phyloP scores from a whole-genome alignment of 257 asterid genomes.

The Apocynum venetum region DNA sequence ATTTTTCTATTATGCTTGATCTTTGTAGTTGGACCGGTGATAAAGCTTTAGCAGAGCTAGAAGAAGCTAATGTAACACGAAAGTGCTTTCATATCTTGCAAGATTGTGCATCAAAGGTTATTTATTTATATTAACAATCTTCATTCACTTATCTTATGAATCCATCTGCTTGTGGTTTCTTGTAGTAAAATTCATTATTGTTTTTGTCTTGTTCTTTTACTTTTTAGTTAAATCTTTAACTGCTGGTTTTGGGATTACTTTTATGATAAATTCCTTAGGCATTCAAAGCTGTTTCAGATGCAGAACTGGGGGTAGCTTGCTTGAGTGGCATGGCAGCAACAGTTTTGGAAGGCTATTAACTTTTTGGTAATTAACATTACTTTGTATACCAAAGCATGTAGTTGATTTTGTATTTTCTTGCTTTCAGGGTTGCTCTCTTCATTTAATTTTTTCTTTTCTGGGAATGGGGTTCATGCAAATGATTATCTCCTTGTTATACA shows the following conservation, averaged over 20 bases:
- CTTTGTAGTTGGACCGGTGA: constrained; percentile 88
- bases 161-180: background rate
- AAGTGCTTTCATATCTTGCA: constrained; percentile 69
- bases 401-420: constrained; percentile 23
- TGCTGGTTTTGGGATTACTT: constrained; percentile 15
- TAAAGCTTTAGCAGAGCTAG: constrained; percentile 80
- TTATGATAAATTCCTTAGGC: constrained; percentile 50
- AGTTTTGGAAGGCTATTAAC: constrained; percentile 56
- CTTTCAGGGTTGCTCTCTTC: constrained; percentile 77
- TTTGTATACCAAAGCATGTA: constrained; percentile 10
- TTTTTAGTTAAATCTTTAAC: background rate
- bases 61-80: constrained; percentile 66
- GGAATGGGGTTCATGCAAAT: constrained; percentile 55
- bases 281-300: constrained; percentile 71
- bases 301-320: constrained; percentile 53
- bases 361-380: constrained; percentile 18
- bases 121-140: constrained; percentile 6
- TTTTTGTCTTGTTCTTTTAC: background rate
- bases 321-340: constrained; percentile 75
- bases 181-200: background rate
- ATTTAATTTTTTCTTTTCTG: constrained; percentile 75
- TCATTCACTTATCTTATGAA: constrained; percentile 7
- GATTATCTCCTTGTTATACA: constrained; percentile 77
- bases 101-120: constrained; percentile 86
- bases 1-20: background rate